These are phyloP conservation scores for Millerago galiae DNA, from an alignment of 805 yeast species.

Conservation along the genomic window DNA sequence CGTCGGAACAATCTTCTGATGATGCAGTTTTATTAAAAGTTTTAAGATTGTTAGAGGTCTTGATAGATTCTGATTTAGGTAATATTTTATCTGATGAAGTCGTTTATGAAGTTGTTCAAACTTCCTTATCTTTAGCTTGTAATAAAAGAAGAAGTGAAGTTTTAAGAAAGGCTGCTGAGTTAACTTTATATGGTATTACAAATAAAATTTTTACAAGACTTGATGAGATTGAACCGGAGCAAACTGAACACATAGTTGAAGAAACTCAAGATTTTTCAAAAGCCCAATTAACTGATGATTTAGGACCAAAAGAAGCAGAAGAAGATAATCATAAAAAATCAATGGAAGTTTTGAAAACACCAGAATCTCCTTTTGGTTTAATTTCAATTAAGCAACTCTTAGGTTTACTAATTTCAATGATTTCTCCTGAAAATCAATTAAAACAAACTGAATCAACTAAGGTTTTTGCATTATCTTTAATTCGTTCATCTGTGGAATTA, in stretches of 20 bases:
- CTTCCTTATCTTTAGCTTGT: conserved; percentile 86
- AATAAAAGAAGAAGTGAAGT: conserved; percentile 89
- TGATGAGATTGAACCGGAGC: conserved; percentile 44
- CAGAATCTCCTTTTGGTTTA: conserved; percentile 53
- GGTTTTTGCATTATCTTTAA: conserved; percentile 69
- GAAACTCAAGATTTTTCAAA: conserved; percentile 40
- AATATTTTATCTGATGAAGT: conserved; percentile 70
- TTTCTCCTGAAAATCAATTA: conserved; percentile 75
- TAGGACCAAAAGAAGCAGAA: conserved; percentile 43
- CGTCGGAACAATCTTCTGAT: conserved; percentile 86
- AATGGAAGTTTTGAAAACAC: conserved; percentile 19
- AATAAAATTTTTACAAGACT: conserved; percentile 60
- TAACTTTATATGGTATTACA: conserved; percentile 66
- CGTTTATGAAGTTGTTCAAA: conserved; percentile 82
- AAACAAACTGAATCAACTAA: conserved; percentile 86
- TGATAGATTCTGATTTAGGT: conserved; percentile 61
- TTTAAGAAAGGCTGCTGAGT: conserved; percentile 81
- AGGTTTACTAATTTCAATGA: conserved; percentile 67
- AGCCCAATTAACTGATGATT: conserved; percentile 44
- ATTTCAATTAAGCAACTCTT: conserved; percentile 72
- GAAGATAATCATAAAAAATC: conserved; percentile 22
- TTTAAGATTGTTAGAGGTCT: conserved; percentile 60
- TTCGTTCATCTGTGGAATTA: conserved; percentile 76
- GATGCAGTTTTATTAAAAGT: conserved; percentile 87
- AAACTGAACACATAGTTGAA: conserved; percentile 32